These are phyloP conservation scores for Botrytis elliptica DNA, from an alignment of 2,329 filamentous ascomycete genomes.

Conservation along the genomic window DNA sequence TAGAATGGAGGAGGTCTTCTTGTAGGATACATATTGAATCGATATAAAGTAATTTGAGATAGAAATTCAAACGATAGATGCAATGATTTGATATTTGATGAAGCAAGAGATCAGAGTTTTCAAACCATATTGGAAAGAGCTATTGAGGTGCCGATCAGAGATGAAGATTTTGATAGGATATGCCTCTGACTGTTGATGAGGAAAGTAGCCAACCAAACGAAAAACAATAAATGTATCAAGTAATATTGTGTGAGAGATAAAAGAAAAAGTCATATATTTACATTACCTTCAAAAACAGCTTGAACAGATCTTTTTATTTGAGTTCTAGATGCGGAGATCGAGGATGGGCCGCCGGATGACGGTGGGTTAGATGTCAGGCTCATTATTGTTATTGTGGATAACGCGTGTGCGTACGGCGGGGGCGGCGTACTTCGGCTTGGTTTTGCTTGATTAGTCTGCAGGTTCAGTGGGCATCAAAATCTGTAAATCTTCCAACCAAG, in stretches of 20 bases:
- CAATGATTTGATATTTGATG: conserved; percentile 27
- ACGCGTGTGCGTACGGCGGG: conserved; percentile 17
- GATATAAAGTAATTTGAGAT: conserved; percentile 19
- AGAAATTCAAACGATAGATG: conserved; percentile 12
- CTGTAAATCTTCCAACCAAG: conserved; percentile 5
- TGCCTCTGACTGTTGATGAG: neutral
- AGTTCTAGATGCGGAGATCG: conserved; percentile 40
- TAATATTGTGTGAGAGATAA: conserved; percentile 16
- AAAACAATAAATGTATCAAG: conserved; percentile 18
- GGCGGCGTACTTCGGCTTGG: conserved; percentile 8
- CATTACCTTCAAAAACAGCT: conserved; percentile 59
- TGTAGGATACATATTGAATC: conserved; percentile 35
- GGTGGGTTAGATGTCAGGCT: conserved; percentile 40
- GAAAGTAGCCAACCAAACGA: conserved; percentile 1
- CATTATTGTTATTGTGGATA: conserved; percentile 26
- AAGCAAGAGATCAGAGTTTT: conserved; percentile 16
- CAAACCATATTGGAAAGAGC: conserved; percentile 7
- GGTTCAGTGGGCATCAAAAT: neutral
- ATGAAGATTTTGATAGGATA: neutral
- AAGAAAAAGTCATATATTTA: neutral
- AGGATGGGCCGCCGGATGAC: conserved; percentile 37
- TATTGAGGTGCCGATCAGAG: conserved; percentile 2
- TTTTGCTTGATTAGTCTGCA: conserved; percentile 7
- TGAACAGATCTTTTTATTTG: conserved; percentile 60
- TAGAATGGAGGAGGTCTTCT: conserved; percentile 31